Evolutionary conservation across 1,284 basidiomycete species (phyloP), one percentile per base, ranked within the genome.

Genomic region (Thecaphora frezii): DNA sequence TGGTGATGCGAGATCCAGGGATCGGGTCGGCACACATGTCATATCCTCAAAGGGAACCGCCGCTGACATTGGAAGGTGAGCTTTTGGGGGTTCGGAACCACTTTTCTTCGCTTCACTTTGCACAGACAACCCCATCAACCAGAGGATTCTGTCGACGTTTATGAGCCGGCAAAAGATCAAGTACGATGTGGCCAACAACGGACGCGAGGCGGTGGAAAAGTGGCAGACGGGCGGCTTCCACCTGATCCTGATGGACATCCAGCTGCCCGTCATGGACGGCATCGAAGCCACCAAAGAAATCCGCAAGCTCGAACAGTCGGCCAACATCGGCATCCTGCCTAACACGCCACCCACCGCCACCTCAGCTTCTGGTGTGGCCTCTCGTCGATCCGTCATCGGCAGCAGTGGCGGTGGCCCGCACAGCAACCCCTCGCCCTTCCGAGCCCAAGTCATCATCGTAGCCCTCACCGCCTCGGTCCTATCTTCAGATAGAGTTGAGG

Each of bases 361-460:
- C 4, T 5, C n/a, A n/a, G n/a, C n/a, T n/a, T n/a, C n/a, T n/a
- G n/a, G n/a, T n/a, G n/a, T n/a, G n/a, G n/a, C n/a, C n/a, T n/a
- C n/a, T n/a, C n/a, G n/a, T n/a, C n/a, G n/a, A n/a, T n/a, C n/a
- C n/a, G n/a, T n/a, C n/a, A n/a, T n/a, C n/a, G n/a, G n/a, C n/a
- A n/a, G n/a, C n/a, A n/a, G n/a, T n/a, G n/a, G n/a, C n/a, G n/a
- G n/a, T n/a, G n/a, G n/a, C n/a, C n/a, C n/a, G n/a, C n/a, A n/a
- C n/a, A n/a, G n/a, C 33, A 36, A 36, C 33, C 33, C 16, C 7
- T 36, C 33, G 33, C 83, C 86, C 2, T 90, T 90, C 1, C 90
- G 92, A 75, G 88, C 91, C 10, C 92, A 92, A 1, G 96, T 99
- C 62, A 98, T 99, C 80, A 98, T 99, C 69, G 94, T 98, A 60